Evolutionary conservation across 805 yeast genomes (phyloP), one percentile per base, ranked within the genome.

Genomic region (Metschnikowia colocasiae): DNA sequence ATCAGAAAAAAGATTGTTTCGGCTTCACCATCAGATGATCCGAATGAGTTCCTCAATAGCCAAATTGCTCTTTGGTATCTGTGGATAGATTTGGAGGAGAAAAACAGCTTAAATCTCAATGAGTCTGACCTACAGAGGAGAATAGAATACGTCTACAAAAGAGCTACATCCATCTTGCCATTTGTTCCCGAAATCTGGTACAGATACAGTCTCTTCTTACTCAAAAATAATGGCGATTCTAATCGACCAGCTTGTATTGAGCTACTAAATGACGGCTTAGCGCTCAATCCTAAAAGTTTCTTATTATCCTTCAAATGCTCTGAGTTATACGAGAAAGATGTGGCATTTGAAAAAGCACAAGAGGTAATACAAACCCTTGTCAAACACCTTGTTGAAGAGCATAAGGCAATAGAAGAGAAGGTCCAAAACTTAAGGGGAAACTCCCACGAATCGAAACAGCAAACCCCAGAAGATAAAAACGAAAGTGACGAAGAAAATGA

Each of bases 1-100:
- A 59, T 87, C 8, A 69, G 69, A 46, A 65, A 82, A 49, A 67
- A 68, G 20, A 56, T 70, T 16, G 54, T 66, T 16, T 69, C 73
- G 1, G 43, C 48, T 19, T 50, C 62, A 2, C 52, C 61, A 6
- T 49, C 45, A 15, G 62, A 58, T 7, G 62, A 61, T 23, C 39
- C 50, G 6, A 49, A 50, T 13, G 52, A 59, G 5, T 47, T 55
- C 9, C 59, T 65, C 19, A 50, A 57, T 52, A 64, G 56, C 30
- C 85, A 87, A 60, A 56, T 83, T 18, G 63, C 63, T 2, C 62
- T 72, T 19, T 90, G 95, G 94, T 65, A 74, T 38, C 67, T 73
- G 13, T 88, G 97, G 96, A 76, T 90, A 29, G 74, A 74, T 7
- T 86, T 94, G 81, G 98, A 94, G 59, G 76, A 75, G 54, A 68